A percentile compares a stretch with the other conserved stretches of the same genome.
Evolutionary conservation across 495 filamentous ascomycete genomes (phyloP).

Genomic region (Staphylotrichum tortipilum): DNA sequence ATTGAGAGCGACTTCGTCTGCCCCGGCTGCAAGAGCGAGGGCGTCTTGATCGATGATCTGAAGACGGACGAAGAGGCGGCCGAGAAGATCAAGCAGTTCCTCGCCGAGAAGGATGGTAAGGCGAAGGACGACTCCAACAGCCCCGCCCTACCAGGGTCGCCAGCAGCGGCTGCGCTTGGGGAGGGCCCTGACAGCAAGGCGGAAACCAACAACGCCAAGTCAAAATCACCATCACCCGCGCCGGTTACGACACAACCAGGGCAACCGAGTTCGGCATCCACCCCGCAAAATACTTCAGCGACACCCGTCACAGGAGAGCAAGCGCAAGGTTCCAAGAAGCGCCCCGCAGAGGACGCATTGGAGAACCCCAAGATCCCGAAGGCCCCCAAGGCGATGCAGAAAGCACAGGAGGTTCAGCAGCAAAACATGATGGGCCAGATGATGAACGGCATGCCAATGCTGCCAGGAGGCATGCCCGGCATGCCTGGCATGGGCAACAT

Average conservation of each 20-base stretch:
- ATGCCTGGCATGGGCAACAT: constrained; percentile 26
- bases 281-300: constrained; percentile 14
- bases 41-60: constrained; percentile 87
- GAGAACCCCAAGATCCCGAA: constrained; percentile 58
- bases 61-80: constrained; percentile 67
- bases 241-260: constrained; percentile 7
- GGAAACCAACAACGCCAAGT: constrained; percentile 22
- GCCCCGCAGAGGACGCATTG: constrained; percentile 66
- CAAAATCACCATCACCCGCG: constrained; percentile 32
- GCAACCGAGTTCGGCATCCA: constrained; percentile 2
- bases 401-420: constrained; percentile 31
- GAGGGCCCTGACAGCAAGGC: constrained; percentile 14
- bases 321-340: constrained; percentile 55
- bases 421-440: constrained; percentile 31
- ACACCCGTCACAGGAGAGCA: constrained; percentile 31
- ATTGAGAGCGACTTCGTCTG: constrained; percentile 96
- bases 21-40: constrained; percentile 80
- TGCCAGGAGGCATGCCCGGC: constrained; percentile 23
- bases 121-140: constrained; percentile 34
- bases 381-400: constrained; percentile 50
- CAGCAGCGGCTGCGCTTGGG: constrained; percentile 16
- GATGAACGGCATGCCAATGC: constrained; percentile 23
- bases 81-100: constrained; percentile 68
- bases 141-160: constrained; percentile 23
- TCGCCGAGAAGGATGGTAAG: constrained; percentile 59